Evolutionary conservation across 106 monocot species (phyloP).

Genomic region (Allium sativum): DNA sequence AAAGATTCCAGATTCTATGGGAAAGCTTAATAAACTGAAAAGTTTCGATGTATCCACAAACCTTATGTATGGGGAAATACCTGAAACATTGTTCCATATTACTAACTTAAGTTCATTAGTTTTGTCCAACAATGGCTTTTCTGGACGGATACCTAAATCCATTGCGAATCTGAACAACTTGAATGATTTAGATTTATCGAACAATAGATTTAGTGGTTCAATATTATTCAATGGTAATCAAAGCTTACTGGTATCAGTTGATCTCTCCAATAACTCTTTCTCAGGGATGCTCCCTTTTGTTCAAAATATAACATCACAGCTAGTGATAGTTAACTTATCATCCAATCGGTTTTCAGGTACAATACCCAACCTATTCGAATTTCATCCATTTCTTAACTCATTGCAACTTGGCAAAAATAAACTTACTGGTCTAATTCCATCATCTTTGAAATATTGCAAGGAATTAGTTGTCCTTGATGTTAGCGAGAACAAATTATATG

Average conservation of each 20-base stretch:
- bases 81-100: too few relatives aligned
- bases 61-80: too few relatives aligned
- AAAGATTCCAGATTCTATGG: too few relatives aligned
- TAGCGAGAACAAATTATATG: constrained; percentile 13
- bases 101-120: too few relatives aligned
- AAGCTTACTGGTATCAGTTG: background rate
- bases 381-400: background rate
- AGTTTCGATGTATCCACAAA: too few relatives aligned
- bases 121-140: too few relatives aligned
- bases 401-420: constrained; percentile 15
- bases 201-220: background rate
- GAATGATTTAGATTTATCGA: background rate
- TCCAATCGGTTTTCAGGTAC: constrained; percentile 12
- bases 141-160: too few relatives aligned
- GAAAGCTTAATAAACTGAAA: too few relatives aligned
- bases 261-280: background rate
- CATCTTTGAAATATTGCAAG: constrained; percentile 8
- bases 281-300: constrained; percentile 1
- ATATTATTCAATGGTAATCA: too few relatives aligned
- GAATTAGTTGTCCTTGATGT: constrained; percentile 12
- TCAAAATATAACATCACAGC: background rate
- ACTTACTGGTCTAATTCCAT: constrained; percentile 14
- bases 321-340: too few relatives aligned
- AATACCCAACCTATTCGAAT: constrained; percentile 12
- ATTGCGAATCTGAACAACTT: too few relatives aligned